Evolutionary conservation across 2,329 filamentous ascomycete genomes (phyloP), one percentile per base, ranked within the genome.

Genomic region (Colletotrichum gloeosporioides): DNA sequence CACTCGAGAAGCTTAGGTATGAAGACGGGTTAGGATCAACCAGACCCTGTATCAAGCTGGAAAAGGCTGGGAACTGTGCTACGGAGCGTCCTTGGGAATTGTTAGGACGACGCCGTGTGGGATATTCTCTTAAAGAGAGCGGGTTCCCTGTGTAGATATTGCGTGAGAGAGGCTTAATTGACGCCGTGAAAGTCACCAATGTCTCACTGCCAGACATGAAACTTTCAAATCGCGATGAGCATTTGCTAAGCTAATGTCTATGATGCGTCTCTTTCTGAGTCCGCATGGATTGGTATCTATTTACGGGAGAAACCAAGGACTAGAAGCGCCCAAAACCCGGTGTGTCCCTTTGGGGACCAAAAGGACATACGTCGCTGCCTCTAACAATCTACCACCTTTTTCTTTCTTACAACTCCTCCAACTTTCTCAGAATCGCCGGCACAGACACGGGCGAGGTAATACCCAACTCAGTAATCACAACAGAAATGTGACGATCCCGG

Each of bases 401-500:
- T 22, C 13, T 22, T 68, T 77, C 80, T 82, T 88, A 89, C 79
- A 89, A 85, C 80, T 92, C 90, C 81, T 92, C 90, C 79, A 91
- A 83, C 81, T 90, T 92, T 77, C 89, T 85, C 79, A 92, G 82
- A 78, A 92, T 87, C 36, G 89, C 87, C 13, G 96, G 94, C 57
- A 98, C 96, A 9, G 95, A 96, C 80, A 94, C 96, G 1, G 96
- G 95, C 67, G 96, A 95, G 78, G 98, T 90, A 81, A 92, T 95
- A 57, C 96, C 97, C 82, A 96, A 93, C 86, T 99, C 97, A 4
- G 96, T 98, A 66, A 99, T 92, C 55, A 99, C 93, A 85, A 96
- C 94, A 53, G 95, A 93, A 78, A 99, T 93, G 81, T 95, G 96
- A 80, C 95, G 94, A 6, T 95, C 95, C 16, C 94, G 94, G 1